Evolutionary conservation across 2,329 filamentous ascomycete genomes (phyloP).

Genomic region (Colletotrichum brevisporum): DNA sequence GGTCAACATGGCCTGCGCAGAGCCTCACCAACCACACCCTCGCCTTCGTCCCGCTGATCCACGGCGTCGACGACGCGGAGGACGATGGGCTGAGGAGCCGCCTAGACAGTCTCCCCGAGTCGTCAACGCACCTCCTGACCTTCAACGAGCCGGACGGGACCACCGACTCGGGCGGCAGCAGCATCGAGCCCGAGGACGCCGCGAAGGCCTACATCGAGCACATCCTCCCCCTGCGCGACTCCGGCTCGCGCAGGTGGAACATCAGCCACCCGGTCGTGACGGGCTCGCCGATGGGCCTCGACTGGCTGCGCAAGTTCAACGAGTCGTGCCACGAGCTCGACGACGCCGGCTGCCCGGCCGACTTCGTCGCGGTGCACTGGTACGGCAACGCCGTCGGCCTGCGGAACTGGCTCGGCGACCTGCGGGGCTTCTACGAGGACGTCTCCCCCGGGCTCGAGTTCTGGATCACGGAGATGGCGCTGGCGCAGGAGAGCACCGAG

Average conservation of each 20-base stretch:
- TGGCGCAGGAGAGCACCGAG: conserved; percentile 51
- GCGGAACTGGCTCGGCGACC: conserved; percentile 51
- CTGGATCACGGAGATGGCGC: conserved; percentile 59
- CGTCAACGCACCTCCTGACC: conserved; percentile 55
- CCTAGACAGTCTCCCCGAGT: conserved; percentile 48
- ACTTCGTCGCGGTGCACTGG: conserved; percentile 59
- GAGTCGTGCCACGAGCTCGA: conserved; percentile 56
- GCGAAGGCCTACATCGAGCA: conserved; percentile 54
- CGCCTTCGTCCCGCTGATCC: conserved; percentile 56
- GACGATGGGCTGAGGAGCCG: conserved; percentile 45
- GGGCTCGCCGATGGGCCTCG: conserved; percentile 53
- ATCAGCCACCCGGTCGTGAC: conserved; percentile 59
- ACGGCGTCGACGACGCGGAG: conserved; percentile 52
- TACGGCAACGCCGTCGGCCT: conserved; percentile 56
- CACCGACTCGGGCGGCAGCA: conserved; percentile 55
- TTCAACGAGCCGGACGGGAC: conserved; percentile 61
- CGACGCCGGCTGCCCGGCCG: conserved; percentile 53
- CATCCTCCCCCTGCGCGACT: conserved; percentile 50
- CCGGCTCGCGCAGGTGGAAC: conserved; percentile 48
- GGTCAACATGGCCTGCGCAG: conserved; percentile 51
- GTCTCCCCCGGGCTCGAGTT: conserved; percentile 44
- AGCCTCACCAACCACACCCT: conserved; percentile 45
- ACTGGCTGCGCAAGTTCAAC: conserved; percentile 58
- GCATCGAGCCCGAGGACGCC: conserved; percentile 55
- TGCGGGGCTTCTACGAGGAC: conserved; percentile 53